phyloP scores from a whole-genome alignment of 129 eudicot genomes.

The Rutidosis leptorrhynchoides region DNA sequence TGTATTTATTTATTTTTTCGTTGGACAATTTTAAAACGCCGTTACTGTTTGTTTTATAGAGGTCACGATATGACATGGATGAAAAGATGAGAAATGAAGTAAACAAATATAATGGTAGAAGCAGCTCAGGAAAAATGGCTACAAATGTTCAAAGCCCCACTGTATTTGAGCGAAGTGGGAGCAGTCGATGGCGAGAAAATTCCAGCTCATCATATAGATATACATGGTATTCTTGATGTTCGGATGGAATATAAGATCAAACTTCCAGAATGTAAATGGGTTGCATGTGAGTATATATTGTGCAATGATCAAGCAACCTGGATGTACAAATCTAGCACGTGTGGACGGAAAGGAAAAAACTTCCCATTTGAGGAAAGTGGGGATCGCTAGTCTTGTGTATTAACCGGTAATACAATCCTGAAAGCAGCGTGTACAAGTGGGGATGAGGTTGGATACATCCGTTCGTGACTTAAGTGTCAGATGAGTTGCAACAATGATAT shows the following conservation, averaged over 20 bases:
- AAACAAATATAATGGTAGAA: conserved; percentile 36
- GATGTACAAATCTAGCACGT: conserved; percentile 9
- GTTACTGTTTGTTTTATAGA: conserved; percentile 37
- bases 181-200: conserved; percentile 44
- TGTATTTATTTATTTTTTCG: background rate
- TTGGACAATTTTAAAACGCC: background rate
- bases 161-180: conserved; percentile 49
- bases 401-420: background rate
- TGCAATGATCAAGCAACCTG: conserved; percentile 39
- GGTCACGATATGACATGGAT: conserved; percentile 68
- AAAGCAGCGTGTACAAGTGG: conserved; percentile 20
- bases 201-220: conserved; percentile 4
- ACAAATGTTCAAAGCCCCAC: conserved; percentile 39
- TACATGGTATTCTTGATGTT: conserved; percentile 27
- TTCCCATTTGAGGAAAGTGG: background rate
- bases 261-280: background rate
- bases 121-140: conserved; percentile 40
- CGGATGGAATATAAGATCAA: background rate
- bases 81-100: conserved; percentile 67
- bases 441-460: background rate
- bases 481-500: background rate
- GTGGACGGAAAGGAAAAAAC: no score
- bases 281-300: conserved; percentile 33
- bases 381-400: background rate
- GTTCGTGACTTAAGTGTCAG: background rate